Percentiles rank a stretch among this genome's conserved stretches.
These are phyloP conservation scores for Tranzscheliella williamsii DNA, from an alignment of 1,284 basidiomycete genomes.

Conservation along the genomic window DNA sequence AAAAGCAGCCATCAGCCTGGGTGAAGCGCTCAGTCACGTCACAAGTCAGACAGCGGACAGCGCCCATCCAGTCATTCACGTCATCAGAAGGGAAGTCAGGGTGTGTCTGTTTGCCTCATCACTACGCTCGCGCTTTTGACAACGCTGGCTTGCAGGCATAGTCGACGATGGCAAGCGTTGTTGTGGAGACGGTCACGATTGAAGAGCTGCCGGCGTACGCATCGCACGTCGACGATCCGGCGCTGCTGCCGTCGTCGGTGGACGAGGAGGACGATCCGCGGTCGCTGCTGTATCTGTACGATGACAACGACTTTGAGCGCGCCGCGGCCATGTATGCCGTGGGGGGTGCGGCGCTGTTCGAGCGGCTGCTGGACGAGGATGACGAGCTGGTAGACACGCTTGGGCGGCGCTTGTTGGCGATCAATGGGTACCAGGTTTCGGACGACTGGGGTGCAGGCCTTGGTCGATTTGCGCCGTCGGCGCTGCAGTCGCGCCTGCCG, in stretches of 20 bases:
- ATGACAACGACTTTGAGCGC: conserved; percentile 32
- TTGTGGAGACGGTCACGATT: conserved; percentile 14
- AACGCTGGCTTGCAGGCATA: too few relatives aligned
- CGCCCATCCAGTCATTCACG: too few relatives aligned
- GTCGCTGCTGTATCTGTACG: conserved; percentile 40
- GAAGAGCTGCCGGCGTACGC: conserved; percentile 19
- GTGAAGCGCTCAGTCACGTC: too few relatives aligned
- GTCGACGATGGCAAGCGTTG: too few relatives aligned
- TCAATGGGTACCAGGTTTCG: conserved; percentile 27
- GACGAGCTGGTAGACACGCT: conserved; percentile 40
- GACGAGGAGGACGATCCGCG: conserved; percentile 35
- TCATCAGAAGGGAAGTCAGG: too few relatives aligned
- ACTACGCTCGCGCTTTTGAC: too few relatives aligned
- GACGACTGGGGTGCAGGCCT: not conserved
- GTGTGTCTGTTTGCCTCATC: too few relatives aligned
- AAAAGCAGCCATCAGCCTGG: too few relatives aligned
- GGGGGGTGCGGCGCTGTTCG: conserved; percentile 9
- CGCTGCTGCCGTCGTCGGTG: conserved; percentile 24
- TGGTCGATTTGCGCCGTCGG: not conserved
- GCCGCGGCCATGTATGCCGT: conserved; percentile 14
- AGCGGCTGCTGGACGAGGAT: conserved; percentile 33
- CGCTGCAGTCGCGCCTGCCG: not conserved
- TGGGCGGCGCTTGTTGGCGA: conserved; percentile 37
- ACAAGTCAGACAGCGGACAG: too few relatives aligned
- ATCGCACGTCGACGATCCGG: conserved; percentile 3